A percentile compares a stretch with the other conserved stretches of the same genome.
Evolutionary conservation across 1,284 basidiomycete species (phyloP).

Genomic region (Papiliotrema flavescens): DNA sequence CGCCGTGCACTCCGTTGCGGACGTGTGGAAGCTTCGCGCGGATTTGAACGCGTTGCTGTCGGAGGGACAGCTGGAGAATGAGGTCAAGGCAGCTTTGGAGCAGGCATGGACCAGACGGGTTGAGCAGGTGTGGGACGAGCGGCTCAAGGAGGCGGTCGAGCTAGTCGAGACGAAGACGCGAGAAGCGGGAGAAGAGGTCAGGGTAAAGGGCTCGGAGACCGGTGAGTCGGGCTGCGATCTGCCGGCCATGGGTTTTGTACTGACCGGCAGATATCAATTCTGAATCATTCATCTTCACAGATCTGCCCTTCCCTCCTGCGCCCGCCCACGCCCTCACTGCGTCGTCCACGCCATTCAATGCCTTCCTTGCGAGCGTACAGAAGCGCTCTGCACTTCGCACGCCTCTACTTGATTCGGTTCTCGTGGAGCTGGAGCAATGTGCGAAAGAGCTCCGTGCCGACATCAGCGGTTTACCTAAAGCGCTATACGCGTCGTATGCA

Average conservation of each 20-base stretch:
- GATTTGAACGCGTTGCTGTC: slow-evolving; percentile 20
- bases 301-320: slow-evolving; percentile 32
- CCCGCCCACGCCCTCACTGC: slow-evolving; percentile 18
- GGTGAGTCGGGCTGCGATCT: slow-evolving; percentile 13
- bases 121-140: slow-evolving; percentile 39
- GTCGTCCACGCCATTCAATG: slow-evolving; percentile 23
- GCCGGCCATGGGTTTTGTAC: background rate
- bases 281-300: slow-evolving; percentile 38
- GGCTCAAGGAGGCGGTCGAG: slow-evolving; percentile 28
- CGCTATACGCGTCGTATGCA: slow-evolving; percentile 23
- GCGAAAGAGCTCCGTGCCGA: slow-evolving; percentile 36
- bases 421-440: slow-evolving; percentile 29
- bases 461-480: slow-evolving; percentile 23
- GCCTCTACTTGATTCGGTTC: slow-evolving; percentile 35
- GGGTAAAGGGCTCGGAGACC: slow-evolving; percentile 12
- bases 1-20: slow-evolving; percentile 31
- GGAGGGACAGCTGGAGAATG: slow-evolving; percentile 23
- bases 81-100: slow-evolving; percentile 31
- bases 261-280: slow-evolving; percentile 29
- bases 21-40: slow-evolving; percentile 41
- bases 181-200: slow-evolving; percentile 23
- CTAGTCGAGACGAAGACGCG: slow-evolving; percentile 18
- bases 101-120: slow-evolving; percentile 40
- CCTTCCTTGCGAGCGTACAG: slow-evolving; percentile 35
- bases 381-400: slow-evolving; percentile 39